Conservation (phyloP, 2,329 filamentous ascomycete genomes). For the Xylaria sp. region DNA sequence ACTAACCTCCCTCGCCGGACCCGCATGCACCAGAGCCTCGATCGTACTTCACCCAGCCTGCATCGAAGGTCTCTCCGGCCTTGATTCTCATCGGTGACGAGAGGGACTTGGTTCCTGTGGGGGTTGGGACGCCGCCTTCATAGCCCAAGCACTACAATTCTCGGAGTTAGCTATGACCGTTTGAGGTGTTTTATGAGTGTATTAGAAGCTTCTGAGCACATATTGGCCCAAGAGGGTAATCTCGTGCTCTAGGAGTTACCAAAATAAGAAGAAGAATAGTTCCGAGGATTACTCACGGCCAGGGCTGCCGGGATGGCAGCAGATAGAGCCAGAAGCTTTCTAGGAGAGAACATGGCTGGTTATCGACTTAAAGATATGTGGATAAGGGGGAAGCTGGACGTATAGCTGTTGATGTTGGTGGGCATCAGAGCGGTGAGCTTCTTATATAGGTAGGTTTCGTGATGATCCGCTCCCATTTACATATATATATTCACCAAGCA, state of each 20-base stretch:
- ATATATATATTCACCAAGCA: neutral
- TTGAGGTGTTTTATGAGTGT: neutral
- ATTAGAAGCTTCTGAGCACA: neutral
- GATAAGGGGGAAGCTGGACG: neutral
- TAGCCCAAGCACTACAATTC: conserved; percentile 43
- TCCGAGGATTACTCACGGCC: conserved; percentile 28
- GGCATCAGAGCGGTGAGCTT: neutral
- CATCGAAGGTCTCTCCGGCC: conserved; percentile 49
- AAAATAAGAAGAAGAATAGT: neutral
- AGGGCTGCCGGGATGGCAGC: conserved; percentile 43
- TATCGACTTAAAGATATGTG: neutral
- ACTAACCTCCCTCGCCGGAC: conserved; percentile 53
- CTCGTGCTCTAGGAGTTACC: neutral
- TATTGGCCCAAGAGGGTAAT: neutral
- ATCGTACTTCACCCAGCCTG: conserved; percentile 52
- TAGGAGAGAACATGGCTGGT: conserved; percentile 27
- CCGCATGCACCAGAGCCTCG: conserved; percentile 52
- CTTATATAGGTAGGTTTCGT: neutral
- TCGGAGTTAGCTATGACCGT: neutral
- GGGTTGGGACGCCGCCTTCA: conserved; percentile 47
- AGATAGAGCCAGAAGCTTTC: conserved; percentile 41
- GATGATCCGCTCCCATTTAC: conserved; percentile 13
- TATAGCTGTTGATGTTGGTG: neutral
- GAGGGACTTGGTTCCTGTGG: conserved; percentile 42
- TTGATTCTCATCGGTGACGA: conserved; percentile 47